Evolutionary conservation across 768 basidiomycete species (phyloP).

Genomic region (Hericium coralloides): DNA sequence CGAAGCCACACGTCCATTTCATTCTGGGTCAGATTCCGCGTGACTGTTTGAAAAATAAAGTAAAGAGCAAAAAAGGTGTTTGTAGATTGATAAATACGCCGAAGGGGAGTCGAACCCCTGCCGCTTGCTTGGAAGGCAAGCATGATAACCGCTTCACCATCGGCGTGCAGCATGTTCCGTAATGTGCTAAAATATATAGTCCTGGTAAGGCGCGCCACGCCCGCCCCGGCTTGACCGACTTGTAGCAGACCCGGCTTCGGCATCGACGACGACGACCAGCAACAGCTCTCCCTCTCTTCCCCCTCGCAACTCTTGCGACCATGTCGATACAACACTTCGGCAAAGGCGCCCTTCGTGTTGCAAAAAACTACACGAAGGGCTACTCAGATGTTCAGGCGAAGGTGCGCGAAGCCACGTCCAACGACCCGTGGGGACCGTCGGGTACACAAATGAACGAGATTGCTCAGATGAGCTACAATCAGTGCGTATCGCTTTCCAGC

Average conservation of each 20-base stretch:
- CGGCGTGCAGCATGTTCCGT: too few relatives aligned
- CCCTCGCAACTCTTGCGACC: background rate
- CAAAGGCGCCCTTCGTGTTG: constrained; percentile 77
- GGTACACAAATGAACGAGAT: constrained; percentile 99
- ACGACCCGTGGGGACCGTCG: constrained; percentile 96
- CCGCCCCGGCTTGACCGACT: background rate
- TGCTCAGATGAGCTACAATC: constrained; percentile 93
- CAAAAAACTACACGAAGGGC: constrained; percentile 93
- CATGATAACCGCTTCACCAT: constrained; percentile 26
- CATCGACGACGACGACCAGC: background rate
- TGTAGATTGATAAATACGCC: too few relatives aligned
- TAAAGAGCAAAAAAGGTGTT: background rate
- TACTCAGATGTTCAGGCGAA: constrained; percentile 96
- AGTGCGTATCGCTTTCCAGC: constrained; percentile 43
- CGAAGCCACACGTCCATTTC: too few relatives aligned
- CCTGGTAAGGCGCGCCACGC: too few relatives aligned
- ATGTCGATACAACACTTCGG: constrained; percentile 72
- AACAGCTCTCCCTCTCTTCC: background rate
- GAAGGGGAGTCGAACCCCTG: constrained; percentile 24
- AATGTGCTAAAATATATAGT: too few relatives aligned
- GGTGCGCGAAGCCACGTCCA: constrained; percentile 92
- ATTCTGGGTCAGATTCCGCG: too few relatives aligned
- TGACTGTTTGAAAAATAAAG: background rate
- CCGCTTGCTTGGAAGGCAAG: constrained; percentile 29
- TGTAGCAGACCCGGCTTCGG: background rate